Base-by-base conservation (phyloP, 176 grass and related monocot genomes). In the Microstegium vimineum region DNA sequence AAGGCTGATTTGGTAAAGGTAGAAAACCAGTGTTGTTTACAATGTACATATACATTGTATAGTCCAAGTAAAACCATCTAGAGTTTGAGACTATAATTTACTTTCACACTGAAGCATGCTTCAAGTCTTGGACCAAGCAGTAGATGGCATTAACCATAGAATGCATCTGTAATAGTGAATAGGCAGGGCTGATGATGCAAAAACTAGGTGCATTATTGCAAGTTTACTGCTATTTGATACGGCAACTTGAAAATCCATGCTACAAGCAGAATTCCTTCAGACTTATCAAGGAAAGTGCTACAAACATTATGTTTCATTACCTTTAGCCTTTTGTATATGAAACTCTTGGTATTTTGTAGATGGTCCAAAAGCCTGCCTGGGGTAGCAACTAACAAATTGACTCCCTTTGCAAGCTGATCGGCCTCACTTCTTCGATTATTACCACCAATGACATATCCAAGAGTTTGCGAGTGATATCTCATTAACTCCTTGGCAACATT, bases 321-420 rank as follows among this genome's bases (percentile, higher is more conserved):
- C 95, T 87, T 84, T 41, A 98, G 79, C 52, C 86, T 94, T 79
- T 87, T 98, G 83, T 93, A 98, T 77, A 98, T 86, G 84, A 98
- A 98, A 45, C 89, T 91, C 73, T 93, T 98, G 2, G 90, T 93
- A 54, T 91, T 95, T 77, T 91, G 86, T 30, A 98, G 95, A 93
- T 98, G 95, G 63, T 98, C 95, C 86, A 98, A 93, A 80, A 98
- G 90, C 62, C 95, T 94, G 32, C 95, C 95, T 79, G 95, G 95
- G 28, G 95, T 98, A 85, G 92, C 92, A 37, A 98, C 92, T 76
- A 98, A 82, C 45, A 98, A 87, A 90, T 95, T 98, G 60, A 95
- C 57, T 32, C 95, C 95, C 73, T 95, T 98, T 1, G 92, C 92
- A 69, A 98, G 92, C 31, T 86, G 90, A 28, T 98, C 92, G 27